Evolutionary conservation across 106 monocot genomes (phyloP).

Genomic region (Platanthera zijinensis): DNA sequence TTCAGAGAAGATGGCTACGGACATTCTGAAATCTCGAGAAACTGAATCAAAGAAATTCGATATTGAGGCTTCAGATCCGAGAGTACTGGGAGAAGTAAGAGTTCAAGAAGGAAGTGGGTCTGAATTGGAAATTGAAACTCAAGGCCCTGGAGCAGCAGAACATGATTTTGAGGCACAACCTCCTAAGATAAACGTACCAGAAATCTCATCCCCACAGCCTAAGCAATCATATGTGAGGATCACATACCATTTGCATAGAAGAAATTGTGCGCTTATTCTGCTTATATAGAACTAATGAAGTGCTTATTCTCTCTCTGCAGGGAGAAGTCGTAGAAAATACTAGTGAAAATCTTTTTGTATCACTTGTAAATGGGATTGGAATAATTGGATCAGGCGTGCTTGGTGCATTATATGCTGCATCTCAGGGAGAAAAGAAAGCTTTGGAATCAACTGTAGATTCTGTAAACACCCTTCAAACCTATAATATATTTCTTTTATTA

Average conservation of each 20-base stretch:
- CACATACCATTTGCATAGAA: background rate
- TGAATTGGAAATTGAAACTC: conserved; percentile 3
- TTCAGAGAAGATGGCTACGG: conserved; percentile 8
- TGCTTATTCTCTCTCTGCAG: conserved; percentile 17
- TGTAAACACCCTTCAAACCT: conserved; percentile 37
- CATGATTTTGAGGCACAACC: background rate
- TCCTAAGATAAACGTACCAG: background rate
- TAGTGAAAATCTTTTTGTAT: conserved; percentile 30
- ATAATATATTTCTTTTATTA: background rate
- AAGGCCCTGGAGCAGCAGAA: background rate
- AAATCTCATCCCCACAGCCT: conserved; percentile 12
- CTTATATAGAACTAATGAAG: conserved; percentile 6
- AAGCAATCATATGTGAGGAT: conserved; percentile 7
- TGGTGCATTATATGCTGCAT: conserved; percentile 65
- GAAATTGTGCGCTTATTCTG: background rate
- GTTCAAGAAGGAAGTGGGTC: background rate
- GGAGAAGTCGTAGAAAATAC: conserved; percentile 11
- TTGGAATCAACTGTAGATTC: conserved; percentile 53
- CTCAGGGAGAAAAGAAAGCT: conserved; percentile 55
- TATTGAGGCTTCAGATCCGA: conserved; percentile 11
- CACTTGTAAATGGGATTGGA: conserved; percentile 51
- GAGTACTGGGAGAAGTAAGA: background rate
- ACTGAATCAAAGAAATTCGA: background rate
- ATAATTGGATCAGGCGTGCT: conserved; percentile 73
- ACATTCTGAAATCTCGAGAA: background rate